Evolutionary conservation across 164 flowering plant species (phyloP), one percentile per base, ranked within the genome.

Genomic region (Liquidambar formosana): DNA sequence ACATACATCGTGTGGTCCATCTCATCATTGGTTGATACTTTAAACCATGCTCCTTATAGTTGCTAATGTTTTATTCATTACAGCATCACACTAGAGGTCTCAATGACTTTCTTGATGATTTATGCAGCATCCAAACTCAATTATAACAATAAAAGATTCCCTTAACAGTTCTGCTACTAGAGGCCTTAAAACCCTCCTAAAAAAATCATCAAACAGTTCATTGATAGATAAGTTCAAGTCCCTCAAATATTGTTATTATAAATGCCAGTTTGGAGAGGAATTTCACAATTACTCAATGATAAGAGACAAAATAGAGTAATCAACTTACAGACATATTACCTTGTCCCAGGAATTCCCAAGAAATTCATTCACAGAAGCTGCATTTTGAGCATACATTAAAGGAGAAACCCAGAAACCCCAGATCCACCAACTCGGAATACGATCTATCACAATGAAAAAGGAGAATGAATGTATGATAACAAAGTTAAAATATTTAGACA

Each of bases 321-420:
- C 18, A 28, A 38, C 13, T 47, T 19, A 19, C 16, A 28, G 16
- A 52, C 46, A 69, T 25, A 56, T 67, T 79, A 96, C 99, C 96
- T 96, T 89, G 65, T 82, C 75, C 99, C 99, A 96, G 44, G 95
- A 86, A 79, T 90, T 92, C 46, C 99, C 98, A 64, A 82, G 93
- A 73, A 96, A 90, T 75, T 96, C 99, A 77, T 92, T 93, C n/a
- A 89, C 97, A 63, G 97, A 86, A 76, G 83, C 94, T 69, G 97
- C 97, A 79, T 83, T 85, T 82, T 96, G 99, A 73, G 92, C 92
- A 83, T 96, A 96, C 91, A 84, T 89, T 68, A 96, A 68, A 22
- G 99, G 99, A 76, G 99, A 96, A 74, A 92, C 47, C 98, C 98
- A 96, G 74, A 79, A 96, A 56, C 99, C 99, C 99, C 99, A 96